Base-by-base conservation (phyloP, 176 grass and related monocot genomes). In the Oryza brachyantha region DNA sequence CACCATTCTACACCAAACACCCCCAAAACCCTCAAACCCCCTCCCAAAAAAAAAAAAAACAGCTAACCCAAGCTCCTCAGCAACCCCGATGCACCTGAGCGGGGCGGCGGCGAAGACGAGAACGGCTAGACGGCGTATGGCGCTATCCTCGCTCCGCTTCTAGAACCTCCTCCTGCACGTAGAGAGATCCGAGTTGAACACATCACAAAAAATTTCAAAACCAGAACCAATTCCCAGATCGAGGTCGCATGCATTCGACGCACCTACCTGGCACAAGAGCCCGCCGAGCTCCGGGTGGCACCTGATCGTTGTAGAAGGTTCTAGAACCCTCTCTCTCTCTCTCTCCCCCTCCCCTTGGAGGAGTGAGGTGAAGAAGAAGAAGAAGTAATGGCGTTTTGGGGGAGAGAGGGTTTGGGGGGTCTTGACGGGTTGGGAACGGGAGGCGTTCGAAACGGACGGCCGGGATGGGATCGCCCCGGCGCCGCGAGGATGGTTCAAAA, bases 401-500 rank as follows among this genome's bases (percentile, higher is more conserved):
- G n/a, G n/a, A n/a, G n/a, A n/a, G n/a, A n/a, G n/a, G n/a, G n/a
- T n/a, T n/a, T n/a, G n/a, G n/a, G n/a, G n/a, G n/a, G 68, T 52
- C n/a, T 19, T 60, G 50, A 68, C 21, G 17, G 66, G 69, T n/a
- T n/a, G n/a, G n/a, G n/a, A n/a, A n/a, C n/a, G n/a, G 43, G 46
- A 22, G 72, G 39, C 29, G 3, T 79, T 74, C 61, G 77, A 74
- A 82, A 91, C 32, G 73, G 85, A 69, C 89, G 89, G 85, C 13
- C 24, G 32, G 1, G 81, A 91, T 91, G 4, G 40, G 59, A 75
- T 78, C 43, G 1, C 27, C 68, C 16, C 14, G 64, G 48, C 50
- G 66, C 65, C 83, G 89, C 72, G 60, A 55, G 54, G 54, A 46
- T 17, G 42, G 81, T 88, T 91, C 79, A 78, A 91, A 88, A n/a